Evolutionary conservation across 2,329 filamentous ascomycete genomes (phyloP).

Genomic region (Lizonia empirigonia): DNA sequence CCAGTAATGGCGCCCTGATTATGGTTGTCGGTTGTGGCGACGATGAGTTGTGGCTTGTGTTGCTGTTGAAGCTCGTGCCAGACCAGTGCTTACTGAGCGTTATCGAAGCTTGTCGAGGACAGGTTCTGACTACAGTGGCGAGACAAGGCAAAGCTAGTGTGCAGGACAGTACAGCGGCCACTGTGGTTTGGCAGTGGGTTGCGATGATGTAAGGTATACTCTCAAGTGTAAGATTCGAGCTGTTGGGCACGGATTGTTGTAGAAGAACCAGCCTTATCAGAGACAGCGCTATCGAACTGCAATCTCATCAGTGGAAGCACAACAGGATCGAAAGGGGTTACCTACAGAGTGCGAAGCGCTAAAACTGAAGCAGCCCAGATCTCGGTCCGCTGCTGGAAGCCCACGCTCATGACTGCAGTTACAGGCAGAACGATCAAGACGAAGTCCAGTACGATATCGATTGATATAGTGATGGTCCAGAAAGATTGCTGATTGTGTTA

Average conservation of each 20-base stretch:
- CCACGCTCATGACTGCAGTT: conserved; percentile 26
- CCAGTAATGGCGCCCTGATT: conserved; percentile 18
- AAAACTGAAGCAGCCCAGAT: conserved; percentile 24
- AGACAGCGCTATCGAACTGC: conserved; percentile 30
- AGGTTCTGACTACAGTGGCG: conserved; percentile 13
- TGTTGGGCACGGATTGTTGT: conserved; percentile 13
- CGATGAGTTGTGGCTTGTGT: conserved; percentile 12
- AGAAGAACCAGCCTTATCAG: conserved; percentile 30
- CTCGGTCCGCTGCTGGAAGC: conserved; percentile 24
- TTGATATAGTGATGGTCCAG: conserved; percentile 27
- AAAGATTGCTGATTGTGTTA: conserved; percentile 22
- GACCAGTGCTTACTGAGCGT: conserved; percentile 22
- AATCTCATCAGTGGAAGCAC: neutral
- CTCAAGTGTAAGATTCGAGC: conserved; percentile 23
- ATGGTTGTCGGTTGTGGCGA: conserved; percentile 4
- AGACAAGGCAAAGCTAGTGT: conserved; percentile 29
- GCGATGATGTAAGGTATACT: conserved; percentile 30
- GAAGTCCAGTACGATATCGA: conserved; percentile 30
- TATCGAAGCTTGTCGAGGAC: conserved; percentile 8
- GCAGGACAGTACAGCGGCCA: conserved; percentile 33
- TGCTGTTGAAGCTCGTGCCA: conserved; percentile 30
- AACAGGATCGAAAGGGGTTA: neutral
- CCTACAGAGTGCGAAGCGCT: conserved; percentile 30
- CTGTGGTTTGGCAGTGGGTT: conserved; percentile 31
- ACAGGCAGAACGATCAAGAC: conserved; percentile 24